These are phyloP conservation scores for Eremochloa ophiuroides DNA, from an alignment of 176 grass and related monocot species.

Conservation along the genomic window DNA sequence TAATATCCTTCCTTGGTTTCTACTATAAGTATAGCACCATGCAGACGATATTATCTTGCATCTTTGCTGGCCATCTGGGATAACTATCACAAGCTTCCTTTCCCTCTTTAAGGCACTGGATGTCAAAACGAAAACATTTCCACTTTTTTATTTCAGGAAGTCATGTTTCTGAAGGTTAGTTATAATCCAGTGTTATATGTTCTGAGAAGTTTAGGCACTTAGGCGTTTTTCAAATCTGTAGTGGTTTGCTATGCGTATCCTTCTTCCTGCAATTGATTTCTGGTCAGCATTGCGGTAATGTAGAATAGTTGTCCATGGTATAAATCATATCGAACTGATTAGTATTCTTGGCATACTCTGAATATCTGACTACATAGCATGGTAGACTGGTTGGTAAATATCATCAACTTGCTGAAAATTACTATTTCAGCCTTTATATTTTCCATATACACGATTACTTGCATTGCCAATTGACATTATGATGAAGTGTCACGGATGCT, in stretches of 20 bases:
- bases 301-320: not conserved
- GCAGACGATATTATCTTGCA: not conserved
- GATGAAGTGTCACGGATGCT: slow-evolving; percentile 14
- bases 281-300: not conserved
- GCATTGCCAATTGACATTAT: slow-evolving; percentile 8
- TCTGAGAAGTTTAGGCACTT: not conserved
- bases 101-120: not conserved
- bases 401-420: slow-evolving; percentile 21
- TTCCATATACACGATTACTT: not conserved
- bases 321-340: not conserved
- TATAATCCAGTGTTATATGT: not conserved
- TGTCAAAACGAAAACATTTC: not conserved
- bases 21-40: not conserved
- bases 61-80: not conserved
- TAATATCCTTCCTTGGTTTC: not conserved
- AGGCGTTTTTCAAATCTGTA: not conserved
- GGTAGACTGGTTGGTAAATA: slow-evolving; percentile 1
- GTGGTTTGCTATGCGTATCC: not conserved
- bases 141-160: not conserved
- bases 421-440: not conserved
- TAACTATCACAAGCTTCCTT: not conserved
- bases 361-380: not conserved
- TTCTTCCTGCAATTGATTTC: not conserved
- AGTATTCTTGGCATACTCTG: not conserved
- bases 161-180: not conserved